These are phyloP conservation scores for Carex myosuroides DNA, from an alignment of 176 grass and related monocot species.

Conservation along the genomic window DNA sequence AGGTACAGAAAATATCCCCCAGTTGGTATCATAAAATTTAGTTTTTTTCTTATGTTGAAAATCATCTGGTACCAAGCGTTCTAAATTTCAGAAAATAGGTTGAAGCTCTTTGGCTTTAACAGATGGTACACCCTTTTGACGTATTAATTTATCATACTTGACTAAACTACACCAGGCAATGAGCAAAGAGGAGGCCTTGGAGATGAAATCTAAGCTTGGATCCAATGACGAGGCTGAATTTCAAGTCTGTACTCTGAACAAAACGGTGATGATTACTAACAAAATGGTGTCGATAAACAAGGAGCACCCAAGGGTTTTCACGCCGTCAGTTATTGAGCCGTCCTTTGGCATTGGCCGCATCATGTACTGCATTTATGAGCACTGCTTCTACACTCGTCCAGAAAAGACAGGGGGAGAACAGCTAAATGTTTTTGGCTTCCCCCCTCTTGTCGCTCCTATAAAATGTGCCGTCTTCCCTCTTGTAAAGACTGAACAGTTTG, in stretches of 20 bases:
- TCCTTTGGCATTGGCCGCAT: too few species aligned
- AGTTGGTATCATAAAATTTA: neutral
- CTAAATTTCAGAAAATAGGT: neutral
- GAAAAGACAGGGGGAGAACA: constrained; percentile 46
- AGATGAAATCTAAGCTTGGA: constrained; percentile 64
- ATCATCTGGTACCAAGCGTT: too few species aligned
- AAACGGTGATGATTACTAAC: constrained; percentile 59
- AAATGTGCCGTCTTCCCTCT: constrained; percentile 86
- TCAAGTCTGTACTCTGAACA: constrained; percentile 70
- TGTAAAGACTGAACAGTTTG: constrained; percentile 69
- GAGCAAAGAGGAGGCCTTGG: constrained; percentile 64
- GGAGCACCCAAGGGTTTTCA: too few species aligned
- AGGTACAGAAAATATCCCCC: constrained; percentile 36
- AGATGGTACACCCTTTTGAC: too few species aligned
- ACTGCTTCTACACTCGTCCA: too few species aligned
- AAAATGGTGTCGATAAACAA: constrained; percentile 60
- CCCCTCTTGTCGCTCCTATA: constrained; percentile 73
- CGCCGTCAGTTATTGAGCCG: too few species aligned
- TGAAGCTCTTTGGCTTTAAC: neutral
- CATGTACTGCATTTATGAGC: too few species aligned
- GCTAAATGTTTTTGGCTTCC: constrained; percentile 74
- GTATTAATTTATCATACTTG: neutral
- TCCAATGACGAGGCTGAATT: constrained; percentile 73
- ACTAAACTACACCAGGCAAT: constrained; percentile 38
- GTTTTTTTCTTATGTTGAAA: neutral